These are phyloP conservation scores for Coniella lustricola DNA, from an alignment of 2,329 filamentous ascomycete species.

Conservation along the genomic window DNA sequence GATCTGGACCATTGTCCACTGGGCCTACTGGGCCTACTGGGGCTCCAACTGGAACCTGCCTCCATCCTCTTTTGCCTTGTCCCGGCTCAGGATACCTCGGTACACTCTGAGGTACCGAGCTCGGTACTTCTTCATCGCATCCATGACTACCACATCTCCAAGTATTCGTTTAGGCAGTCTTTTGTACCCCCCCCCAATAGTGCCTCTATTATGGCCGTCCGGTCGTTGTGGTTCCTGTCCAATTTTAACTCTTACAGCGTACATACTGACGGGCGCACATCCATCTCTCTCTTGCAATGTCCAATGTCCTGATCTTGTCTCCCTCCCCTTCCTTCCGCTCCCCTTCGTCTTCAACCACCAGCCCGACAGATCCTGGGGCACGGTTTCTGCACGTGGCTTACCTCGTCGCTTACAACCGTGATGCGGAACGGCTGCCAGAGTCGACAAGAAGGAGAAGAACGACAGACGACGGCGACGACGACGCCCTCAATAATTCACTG, in stretches of 20 bases:
- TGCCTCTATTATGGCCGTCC: too few relatives aligned
- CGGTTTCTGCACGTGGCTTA: constrained; percentile 15
- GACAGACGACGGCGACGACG: neutral
- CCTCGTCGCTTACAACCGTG: constrained; percentile 15
- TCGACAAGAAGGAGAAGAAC: constrained; percentile 4
- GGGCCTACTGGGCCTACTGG: too few relatives aligned
- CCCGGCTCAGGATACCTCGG: too few relatives aligned
- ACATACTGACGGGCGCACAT: neutral
- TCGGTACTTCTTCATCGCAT: too few relatives aligned
- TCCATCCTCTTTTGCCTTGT: too few relatives aligned
- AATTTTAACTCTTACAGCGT: neutral
- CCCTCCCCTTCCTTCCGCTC: neutral
- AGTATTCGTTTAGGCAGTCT: neutral
- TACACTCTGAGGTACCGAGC: too few relatives aligned
- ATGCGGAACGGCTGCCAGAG: constrained; percentile 13
- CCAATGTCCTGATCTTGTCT: neutral
- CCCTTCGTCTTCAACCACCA: constrained; percentile 5
- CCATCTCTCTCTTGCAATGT: neutral
- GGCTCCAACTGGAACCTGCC: too few relatives aligned
- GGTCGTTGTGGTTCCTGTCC: constrained; percentile 2
- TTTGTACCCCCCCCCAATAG: neutral
- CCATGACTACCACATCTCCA: neutral
- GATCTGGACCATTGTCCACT: too few relatives aligned
- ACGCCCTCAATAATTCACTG: neutral
- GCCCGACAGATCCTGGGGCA: constrained; percentile 16